Evolutionary conservation across 2,329 filamentous ascomycete genomes (phyloP).

Genomic region (Diaporthe ilicicola): DNA sequence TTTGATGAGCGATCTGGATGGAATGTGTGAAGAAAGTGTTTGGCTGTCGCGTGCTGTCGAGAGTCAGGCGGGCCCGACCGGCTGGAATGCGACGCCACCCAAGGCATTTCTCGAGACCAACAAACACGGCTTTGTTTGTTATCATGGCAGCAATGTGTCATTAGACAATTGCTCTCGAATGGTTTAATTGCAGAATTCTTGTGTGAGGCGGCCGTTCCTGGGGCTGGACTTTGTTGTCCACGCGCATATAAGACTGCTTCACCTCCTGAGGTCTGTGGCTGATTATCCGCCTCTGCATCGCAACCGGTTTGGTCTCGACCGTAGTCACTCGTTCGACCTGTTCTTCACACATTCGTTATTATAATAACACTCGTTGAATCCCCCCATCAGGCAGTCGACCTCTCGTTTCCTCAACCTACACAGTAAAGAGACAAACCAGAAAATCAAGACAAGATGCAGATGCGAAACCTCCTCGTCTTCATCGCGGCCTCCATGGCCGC

Average conservation of each 20-base stretch:
- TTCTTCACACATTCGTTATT: slow-evolving; percentile 32
- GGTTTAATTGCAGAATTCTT: slow-evolving; percentile 26
- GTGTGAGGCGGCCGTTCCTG: not conserved
- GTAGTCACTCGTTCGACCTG: slow-evolving; percentile 22
- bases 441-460: slow-evolving; percentile 41
- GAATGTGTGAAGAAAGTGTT: slow-evolving; percentile 1
- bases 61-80: not conserved
- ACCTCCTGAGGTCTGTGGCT: not conserved
- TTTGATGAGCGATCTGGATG: not conserved
- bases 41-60: not conserved
- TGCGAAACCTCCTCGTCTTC: slow-evolving; percentile 39
- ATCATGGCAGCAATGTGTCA: slow-evolving; percentile 11
- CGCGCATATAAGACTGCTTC: not conserved
- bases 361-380: slow-evolving; percentile 32
- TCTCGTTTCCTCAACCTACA: not conserved
- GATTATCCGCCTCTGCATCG: not conserved
- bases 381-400: not conserved
- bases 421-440: not conserved
- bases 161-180: not conserved
- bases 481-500: slow-evolving; percentile 37
- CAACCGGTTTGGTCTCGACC: slow-evolving; percentile 20
- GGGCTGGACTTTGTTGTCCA: not conserved
- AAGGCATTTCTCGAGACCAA: slow-evolving; percentile 22
- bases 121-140: slow-evolving; percentile 20
- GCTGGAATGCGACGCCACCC: slow-evolving; percentile 7